These are phyloP conservation scores for Prunus mira DNA, from an alignment of 306 rosid species.

Conservation along the genomic window DNA sequence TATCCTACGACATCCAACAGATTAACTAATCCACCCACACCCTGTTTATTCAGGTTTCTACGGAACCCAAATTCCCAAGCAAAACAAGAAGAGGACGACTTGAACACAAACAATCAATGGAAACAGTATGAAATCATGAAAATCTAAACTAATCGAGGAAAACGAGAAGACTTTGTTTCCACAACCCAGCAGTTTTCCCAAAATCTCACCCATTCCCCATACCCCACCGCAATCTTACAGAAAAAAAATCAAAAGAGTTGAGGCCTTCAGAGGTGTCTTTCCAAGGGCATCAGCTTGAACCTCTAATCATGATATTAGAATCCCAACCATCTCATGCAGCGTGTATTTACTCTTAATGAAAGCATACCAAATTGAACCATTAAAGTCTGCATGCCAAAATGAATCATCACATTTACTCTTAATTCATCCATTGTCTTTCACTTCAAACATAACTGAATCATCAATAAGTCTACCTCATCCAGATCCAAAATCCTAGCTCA, in stretches of 20 bases:
- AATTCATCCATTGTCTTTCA: neutral
- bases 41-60: neutral
- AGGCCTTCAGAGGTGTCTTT: neutral
- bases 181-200: neutral
- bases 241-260: neutral
- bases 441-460: neutral
- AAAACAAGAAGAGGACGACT: too few species aligned
- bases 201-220: neutral
- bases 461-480: neutral
- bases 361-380: neutral
- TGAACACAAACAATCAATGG: too few species aligned
- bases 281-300: neutral
- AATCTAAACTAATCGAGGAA: neutral
- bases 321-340: neutral
- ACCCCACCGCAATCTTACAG: neutral
- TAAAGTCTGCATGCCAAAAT: neutral
- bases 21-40: neutral
- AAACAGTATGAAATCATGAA: neutral
- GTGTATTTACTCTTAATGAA: neutral
- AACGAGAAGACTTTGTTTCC: neutral
- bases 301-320: neutral
- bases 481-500: neutral
- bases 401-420: neutral
- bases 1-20: neutral
- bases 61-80: too few species aligned